Base-by-base conservation (phyloP, 108 stramenopile genomes). In the Nitzschia sp. region DNA sequence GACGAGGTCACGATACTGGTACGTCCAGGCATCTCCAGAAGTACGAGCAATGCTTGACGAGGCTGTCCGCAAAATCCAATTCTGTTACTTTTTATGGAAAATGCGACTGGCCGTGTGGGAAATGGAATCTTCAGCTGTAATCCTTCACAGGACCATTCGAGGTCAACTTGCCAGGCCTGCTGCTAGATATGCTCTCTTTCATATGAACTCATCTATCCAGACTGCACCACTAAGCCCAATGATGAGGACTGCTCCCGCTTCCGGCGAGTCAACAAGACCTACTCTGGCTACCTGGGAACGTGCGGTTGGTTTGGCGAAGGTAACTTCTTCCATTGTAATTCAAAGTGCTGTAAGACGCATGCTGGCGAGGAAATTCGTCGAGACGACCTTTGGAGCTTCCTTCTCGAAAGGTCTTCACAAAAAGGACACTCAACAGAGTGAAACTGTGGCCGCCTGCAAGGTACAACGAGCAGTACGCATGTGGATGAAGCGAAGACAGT, bases 131-230 rank as follows among this genome's bases (percentile, higher is more conserved):
- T 75, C 73, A 0, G 52, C 64, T 17, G 57, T 75, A 17, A 56
- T 75, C 19, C 51, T 75, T 14, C 54, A 75, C 0, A 41, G 73
- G 17, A 52, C 63, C 14, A 53, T 68, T 37, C 66, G 73, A 21
- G 73, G 73, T 12, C 66, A 75, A 37, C 73, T 75, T 37, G 52
- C 25, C 15, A 26, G 73, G 20, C 46, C 73, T 7, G 73, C 67
- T 8, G 58, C 67, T 10, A 12, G 42, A 26, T 68, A 62, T 54
- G 73, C 73, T 6, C 60, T 75, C 14, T 37, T 15, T 7, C 73
- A 75, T 29, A 50, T 75, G 59, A 67, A 68, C 40, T 51, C 53
- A 0, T 67, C 68, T 10, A 51, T 53, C 15, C 60, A 57, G 3
- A 51, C 63, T 14, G 43, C 44, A 5, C 38, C 55, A 14, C 8